Evolutionary conservation across 2,329 filamentous ascomycete genomes (phyloP).

Genomic region (Ceratocystis cubensis): DNA sequence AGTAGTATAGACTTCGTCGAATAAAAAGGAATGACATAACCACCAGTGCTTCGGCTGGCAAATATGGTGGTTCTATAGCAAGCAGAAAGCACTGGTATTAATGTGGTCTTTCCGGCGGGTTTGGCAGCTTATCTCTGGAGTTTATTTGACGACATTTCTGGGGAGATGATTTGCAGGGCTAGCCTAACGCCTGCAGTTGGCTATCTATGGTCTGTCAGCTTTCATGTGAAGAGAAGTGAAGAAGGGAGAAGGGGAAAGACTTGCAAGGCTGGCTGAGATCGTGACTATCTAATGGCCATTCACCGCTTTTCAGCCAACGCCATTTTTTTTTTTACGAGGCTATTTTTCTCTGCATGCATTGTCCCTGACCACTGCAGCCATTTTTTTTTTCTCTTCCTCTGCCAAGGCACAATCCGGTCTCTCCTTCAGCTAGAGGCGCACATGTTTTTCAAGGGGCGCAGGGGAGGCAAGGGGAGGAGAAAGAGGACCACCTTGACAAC

Average conservation of each 20-base stretch:
- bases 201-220: neutral
- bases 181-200: neutral
- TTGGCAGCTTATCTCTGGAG: neutral
- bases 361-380: conserved; percentile 7
- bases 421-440: neutral
- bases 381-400: neutral
- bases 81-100: neutral
- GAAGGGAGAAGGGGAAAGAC: neutral
- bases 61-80: neutral
- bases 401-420: neutral
- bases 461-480: neutral
- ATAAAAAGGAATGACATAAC: neutral
- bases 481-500: neutral
- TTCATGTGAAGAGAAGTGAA: neutral
- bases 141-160: neutral
- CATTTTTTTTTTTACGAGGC: neutral
- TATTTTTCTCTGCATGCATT: neutral
- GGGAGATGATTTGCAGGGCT: neutral
- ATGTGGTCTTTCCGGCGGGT: neutral
- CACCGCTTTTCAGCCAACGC: neutral
- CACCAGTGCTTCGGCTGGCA: neutral
- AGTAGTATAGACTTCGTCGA: neutral
- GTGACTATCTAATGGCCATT: neutral
- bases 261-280: neutral
- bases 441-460: neutral